These are phyloP conservation scores for Hanseniaspora lindneri DNA, from an alignment of 805 yeast species.

Conservation along the genomic window DNA sequence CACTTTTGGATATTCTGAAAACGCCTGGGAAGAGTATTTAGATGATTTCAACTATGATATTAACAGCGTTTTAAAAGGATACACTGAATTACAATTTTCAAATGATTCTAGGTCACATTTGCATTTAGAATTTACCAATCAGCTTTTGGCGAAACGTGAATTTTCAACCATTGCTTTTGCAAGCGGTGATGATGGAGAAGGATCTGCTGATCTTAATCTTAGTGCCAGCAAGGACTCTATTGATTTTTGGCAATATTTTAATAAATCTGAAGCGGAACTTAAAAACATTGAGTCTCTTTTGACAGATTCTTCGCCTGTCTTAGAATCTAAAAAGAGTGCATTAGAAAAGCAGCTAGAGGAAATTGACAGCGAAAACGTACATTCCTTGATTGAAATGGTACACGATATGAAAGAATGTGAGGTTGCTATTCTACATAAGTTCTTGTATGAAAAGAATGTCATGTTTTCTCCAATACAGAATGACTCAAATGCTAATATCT, in stretches of 20 bases:
- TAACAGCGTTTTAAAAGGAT: background rate
- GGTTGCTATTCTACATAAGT: background rate
- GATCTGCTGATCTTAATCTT: too few relatives aligned
- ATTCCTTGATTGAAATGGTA: background rate
- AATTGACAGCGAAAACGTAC: too few relatives aligned
- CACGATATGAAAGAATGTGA: background rate
- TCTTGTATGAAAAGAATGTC: background rate
- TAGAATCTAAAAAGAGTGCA: too few relatives aligned
- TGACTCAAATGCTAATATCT: background rate
- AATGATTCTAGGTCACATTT: too few relatives aligned
- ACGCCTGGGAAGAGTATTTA: background rate
- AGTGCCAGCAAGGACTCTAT: background rate
- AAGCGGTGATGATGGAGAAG: too few relatives aligned
- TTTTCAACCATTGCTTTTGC: background rate
- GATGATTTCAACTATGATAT: background rate
- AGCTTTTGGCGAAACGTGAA: background rate
- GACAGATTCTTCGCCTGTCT: too few relatives aligned
- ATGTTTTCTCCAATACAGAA: background rate
- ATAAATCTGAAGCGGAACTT: background rate
- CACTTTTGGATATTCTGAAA: background rate
- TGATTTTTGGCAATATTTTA: background rate
- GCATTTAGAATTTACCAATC: background rate
- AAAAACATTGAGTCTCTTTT: background rate
- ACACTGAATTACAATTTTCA: background rate
- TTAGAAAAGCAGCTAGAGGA: too few relatives aligned